Evolutionary conservation across 2,329 filamentous ascomycete genomes (phyloP).

Genomic region (Talaromyces verruculosus): DNA sequence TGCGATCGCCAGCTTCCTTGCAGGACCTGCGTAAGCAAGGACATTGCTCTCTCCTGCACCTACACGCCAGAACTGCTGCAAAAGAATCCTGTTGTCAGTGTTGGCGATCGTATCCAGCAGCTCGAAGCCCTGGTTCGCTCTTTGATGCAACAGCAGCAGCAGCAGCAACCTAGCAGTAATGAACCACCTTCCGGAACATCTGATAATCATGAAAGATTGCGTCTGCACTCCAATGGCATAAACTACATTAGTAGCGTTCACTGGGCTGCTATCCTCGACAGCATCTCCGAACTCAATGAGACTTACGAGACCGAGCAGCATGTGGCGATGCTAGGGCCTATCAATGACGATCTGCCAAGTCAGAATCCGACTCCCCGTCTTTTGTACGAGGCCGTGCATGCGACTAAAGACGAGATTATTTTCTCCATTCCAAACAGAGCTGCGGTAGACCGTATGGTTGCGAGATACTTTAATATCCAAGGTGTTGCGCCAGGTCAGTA

Average conservation of each 20-base stretch:
- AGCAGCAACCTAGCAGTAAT: neutral
- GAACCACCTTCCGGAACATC: neutral
- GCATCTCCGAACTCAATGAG: constrained; percentile 13
- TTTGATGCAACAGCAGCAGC: constrained; percentile 20
- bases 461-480: constrained; percentile 13
- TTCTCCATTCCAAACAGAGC: constrained; percentile 10
- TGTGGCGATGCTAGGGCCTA: neutral
- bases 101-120: constrained; percentile 33
- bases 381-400: constrained; percentile 11
- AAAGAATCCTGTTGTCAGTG: constrained; percentile 42
- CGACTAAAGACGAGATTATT: constrained; percentile 12
- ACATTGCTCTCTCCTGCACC: constrained; percentile 52
- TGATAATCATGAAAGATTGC: neutral
- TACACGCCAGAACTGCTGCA: constrained; percentile 53
- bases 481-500: neutral
- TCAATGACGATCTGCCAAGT: neutral
- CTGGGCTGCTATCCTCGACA: constrained; percentile 16
- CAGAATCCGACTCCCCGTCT: neutral
- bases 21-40: constrained; percentile 56
- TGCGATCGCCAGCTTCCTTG: constrained; percentile 59
- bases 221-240: neutral
- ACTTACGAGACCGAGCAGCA: constrained; percentile 1
- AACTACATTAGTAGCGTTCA: constrained; percentile 8
- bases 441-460: constrained; percentile 22
- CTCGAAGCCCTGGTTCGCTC: constrained; percentile 22